These are phyloP conservation scores for Boletus mariae DNA, from an alignment of 1,284 basidiomycete genomes.

Conservation along the genomic window DNA sequence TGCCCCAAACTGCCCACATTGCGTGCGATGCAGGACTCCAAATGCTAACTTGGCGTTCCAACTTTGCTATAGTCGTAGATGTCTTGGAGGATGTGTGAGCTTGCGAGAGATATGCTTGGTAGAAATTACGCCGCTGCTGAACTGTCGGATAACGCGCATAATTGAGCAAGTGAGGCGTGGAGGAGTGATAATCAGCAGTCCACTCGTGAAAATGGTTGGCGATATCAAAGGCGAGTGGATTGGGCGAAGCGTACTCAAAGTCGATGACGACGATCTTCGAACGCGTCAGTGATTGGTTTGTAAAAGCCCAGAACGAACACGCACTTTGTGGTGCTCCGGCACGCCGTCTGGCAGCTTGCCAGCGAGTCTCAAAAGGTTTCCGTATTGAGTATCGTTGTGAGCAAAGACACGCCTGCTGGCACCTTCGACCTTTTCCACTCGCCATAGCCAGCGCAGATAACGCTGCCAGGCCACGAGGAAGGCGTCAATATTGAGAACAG, in stretches of 20 bases:
- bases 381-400: constrained; percentile 94
- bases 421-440: constrained; percentile 52
- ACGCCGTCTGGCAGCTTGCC: constrained; percentile 45
- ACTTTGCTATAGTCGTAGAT: constrained; percentile 27
- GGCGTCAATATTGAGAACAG: constrained; percentile 56
- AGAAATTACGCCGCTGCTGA: constrained; percentile 79
- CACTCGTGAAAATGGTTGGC: constrained; percentile 97
- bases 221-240: constrained; percentile 88
- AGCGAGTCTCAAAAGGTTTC: constrained; percentile 80
- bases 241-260: constrained; percentile 91
- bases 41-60: constrained; percentile 75
- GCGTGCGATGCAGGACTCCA: constrained; percentile 89
- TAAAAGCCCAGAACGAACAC: constrained; percentile 16
- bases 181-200: constrained; percentile 84
- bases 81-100: constrained; percentile 32
- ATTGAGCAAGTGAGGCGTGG: constrained; percentile 71
- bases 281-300: constrained; percentile 11
- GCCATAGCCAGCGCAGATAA: constrained; percentile 68
- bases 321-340: constrained; percentile 68
- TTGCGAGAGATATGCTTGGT: constrained; percentile 74
- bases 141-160: constrained; percentile 68
- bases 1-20: constrained; percentile 90
- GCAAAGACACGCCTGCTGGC: constrained; percentile 69
- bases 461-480: constrained; percentile 63
- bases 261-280: constrained; percentile 87